phyloP scores from a whole-genome alignment of 176 grass and related monocot genomes.

The Phragmites australis region DNA sequence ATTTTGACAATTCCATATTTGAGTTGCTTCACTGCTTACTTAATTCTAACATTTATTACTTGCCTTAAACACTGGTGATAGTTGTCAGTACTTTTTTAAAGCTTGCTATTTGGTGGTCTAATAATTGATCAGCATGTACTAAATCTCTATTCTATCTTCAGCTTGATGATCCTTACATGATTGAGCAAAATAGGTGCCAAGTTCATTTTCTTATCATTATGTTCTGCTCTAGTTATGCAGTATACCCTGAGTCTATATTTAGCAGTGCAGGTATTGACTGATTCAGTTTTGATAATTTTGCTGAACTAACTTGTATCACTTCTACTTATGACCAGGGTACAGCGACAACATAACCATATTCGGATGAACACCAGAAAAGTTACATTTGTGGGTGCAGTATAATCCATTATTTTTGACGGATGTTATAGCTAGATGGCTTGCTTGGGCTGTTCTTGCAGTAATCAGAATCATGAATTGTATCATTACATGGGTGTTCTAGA shows the following conservation, averaged over 20 bases:
- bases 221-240: constrained; percentile 17
- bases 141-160: constrained; percentile 39
- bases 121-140: constrained; percentile 48
- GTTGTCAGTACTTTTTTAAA: constrained; percentile 6
- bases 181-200: too few species aligned
- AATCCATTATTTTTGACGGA: background rate
- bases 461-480: background rate
- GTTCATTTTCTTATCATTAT: too few species aligned
- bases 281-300: constrained; percentile 58
- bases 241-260: background rate
- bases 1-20: background rate
- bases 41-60: background rate
- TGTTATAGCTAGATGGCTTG: background rate
- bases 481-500: background rate
- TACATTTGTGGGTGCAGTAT: background rate
- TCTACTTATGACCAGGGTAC: constrained; percentile 24
- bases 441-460: background rate
- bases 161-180: constrained; percentile 44
- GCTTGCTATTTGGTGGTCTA: constrained; percentile 45
- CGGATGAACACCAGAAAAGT: background rate
- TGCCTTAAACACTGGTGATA: constrained; percentile 17
- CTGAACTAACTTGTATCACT: constrained; percentile 48
- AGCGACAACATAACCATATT: background rate
- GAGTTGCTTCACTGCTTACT: constrained; percentile 22
- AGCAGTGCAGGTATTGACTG: background rate